Evolutionary conservation across 139 green algal genomes (phyloP).

Genomic region (Pycnococcus provasolii): DNA sequence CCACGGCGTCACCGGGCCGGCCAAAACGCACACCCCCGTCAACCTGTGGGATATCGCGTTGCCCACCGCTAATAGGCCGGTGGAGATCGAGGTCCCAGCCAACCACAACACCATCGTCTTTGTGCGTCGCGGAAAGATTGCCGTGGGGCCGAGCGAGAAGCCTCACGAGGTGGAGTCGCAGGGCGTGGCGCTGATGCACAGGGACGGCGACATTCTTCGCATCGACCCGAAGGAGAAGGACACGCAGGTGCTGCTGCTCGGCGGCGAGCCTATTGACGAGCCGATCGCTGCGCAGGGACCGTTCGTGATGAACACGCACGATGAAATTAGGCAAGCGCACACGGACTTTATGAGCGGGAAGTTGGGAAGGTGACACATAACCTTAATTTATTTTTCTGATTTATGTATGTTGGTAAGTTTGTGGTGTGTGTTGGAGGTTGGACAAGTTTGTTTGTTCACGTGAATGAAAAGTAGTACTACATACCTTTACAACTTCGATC

Average conservation of each 20-base stretch:
- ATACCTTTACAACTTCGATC: too few species aligned
- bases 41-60: constrained; percentile 15
- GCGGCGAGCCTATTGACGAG: constrained; percentile 30
- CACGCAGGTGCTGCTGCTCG: constrained; percentile 27
- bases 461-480: too few species aligned
- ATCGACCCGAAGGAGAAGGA: constrained; percentile 30
- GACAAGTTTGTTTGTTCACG: too few species aligned
- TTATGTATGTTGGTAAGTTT: neutral
- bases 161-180: constrained; percentile 6
- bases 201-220: neutral
- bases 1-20: constrained; percentile 10
- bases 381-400: neutral
- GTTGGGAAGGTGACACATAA: constrained; percentile 3
- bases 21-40: constrained; percentile 11
- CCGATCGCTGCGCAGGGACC: constrained; percentile 32
- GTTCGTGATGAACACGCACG: constrained; percentile 38
- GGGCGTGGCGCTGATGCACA: constrained; percentile 13
- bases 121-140: constrained; percentile 4
- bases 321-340: constrained; percentile 31
- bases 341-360: constrained; percentile 23
- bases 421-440: neutral
- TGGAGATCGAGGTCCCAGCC: constrained; percentile 1
- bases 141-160: neutral
- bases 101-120: constrained; percentile 20
- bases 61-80: neutral